Conservation (phyloP, 2,329 filamentous ascomycete species). For the Aspergillus vadensis region DNA sequence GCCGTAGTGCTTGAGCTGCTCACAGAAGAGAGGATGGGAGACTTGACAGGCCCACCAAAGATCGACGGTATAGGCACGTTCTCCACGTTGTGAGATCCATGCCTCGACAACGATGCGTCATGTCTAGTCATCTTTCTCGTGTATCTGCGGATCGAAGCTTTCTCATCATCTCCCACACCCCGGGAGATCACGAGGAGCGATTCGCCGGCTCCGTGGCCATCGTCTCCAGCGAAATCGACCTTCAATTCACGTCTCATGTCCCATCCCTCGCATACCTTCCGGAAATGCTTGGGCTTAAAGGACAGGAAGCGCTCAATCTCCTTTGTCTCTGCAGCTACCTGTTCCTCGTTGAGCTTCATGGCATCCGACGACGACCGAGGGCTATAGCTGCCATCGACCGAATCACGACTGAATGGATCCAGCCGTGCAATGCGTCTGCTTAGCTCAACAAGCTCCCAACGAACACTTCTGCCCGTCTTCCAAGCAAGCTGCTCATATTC, state of each 20-base stretch:
- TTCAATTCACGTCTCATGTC: constrained; percentile 85
- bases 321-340: constrained; percentile 73
- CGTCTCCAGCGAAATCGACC: constrained; percentile 85
- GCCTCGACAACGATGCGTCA: constrained; percentile 19
- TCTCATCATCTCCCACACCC: constrained; percentile 63
- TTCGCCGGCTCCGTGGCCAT: constrained; percentile 75
- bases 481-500: constrained; percentile 70
- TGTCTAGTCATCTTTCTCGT: constrained; percentile 54
- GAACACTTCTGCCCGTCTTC: constrained; percentile 74
- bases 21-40: constrained; percentile 23
- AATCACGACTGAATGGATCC: constrained; percentile 71
- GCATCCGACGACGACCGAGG: constrained; percentile 75
- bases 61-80: constrained; percentile 44
- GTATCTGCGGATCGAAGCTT: constrained; percentile 58
- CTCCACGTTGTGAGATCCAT: constrained; percentile 13
- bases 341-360: constrained; percentile 69
- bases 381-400: constrained; percentile 73
- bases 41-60: constrained; percentile 50
- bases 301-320: constrained; percentile 78
- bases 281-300: constrained; percentile 75
- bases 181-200: constrained; percentile 72
- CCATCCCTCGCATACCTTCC: constrained; percentile 78
- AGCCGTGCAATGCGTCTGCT: constrained; percentile 71
- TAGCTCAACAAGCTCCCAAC: constrained; percentile 78
- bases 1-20: constrained; percentile 26